Evolutionary conservation across 306 rosid genomes (phyloP).

Genomic region (Prunus dulcis): DNA sequence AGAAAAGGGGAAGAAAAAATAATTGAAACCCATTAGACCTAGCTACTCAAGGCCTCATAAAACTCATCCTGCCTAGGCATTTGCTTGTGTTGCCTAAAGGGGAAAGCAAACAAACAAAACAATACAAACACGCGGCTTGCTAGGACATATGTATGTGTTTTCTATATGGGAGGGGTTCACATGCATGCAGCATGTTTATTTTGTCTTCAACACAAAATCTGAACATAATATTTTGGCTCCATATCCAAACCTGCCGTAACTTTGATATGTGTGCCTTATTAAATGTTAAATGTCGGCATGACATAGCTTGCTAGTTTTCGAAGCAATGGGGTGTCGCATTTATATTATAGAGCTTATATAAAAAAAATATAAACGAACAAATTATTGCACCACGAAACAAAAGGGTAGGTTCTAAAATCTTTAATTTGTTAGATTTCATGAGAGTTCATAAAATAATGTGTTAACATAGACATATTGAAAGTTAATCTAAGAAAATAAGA

Average conservation of each 20-base stretch:
- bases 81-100: neutral
- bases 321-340: neutral
- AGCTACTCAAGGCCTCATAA: too few relatives aligned
- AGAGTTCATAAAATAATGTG: too few relatives aligned
- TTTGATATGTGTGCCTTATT: conserved; percentile 21
- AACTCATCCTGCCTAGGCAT: too few relatives aligned
- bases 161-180: neutral
- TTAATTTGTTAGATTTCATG: too few relatives aligned
- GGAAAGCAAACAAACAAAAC: neutral
- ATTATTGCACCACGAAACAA: too few relatives aligned
- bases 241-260: neutral
- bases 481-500: too few relatives aligned
- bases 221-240: neutral
- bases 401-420: too few relatives aligned
- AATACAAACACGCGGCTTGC: neutral
- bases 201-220: neutral
- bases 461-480: neutral
- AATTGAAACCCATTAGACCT: too few relatives aligned
- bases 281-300: conserved; percentile 11
- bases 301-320: neutral
- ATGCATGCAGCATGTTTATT: conserved; percentile 17
- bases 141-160: neutral
- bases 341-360: too few relatives aligned
- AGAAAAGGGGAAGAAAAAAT: too few relatives aligned
- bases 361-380: too few relatives aligned